These are phyloP conservation scores for Tetrahymena elliotti DNA, from an alignment of 73 alveolate genomes.

Conservation along the genomic window DNA sequence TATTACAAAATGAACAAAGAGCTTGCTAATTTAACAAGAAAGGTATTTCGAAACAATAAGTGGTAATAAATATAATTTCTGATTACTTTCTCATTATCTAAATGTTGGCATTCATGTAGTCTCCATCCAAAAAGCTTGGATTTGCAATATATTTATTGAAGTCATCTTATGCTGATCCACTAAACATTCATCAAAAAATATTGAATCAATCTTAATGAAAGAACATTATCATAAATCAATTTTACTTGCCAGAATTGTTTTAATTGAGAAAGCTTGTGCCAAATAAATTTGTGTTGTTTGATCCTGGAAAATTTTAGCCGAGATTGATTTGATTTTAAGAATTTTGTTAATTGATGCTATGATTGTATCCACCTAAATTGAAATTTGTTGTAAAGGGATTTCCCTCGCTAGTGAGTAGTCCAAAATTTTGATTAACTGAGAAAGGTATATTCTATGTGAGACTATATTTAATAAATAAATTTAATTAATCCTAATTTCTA, in stretches of 20 bases:
- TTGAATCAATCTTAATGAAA: too few relatives aligned
- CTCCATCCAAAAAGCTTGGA: neutral
- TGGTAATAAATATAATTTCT: too few relatives aligned
- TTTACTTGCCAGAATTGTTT: neutral
- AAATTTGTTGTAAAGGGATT: neutral
- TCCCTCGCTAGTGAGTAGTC: neutral
- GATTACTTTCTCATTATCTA: neutral
- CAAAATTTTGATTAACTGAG: neutral
- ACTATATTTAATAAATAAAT: neutral
- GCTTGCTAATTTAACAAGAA: too few relatives aligned
- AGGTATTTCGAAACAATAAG: too few relatives aligned
- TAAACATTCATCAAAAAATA: too few relatives aligned
- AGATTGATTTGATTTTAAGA: neutral
- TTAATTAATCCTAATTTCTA: neutral
- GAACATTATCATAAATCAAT: neutral
- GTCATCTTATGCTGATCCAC: neutral
- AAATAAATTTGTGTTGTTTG: neutral
- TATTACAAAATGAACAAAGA: too few relatives aligned
- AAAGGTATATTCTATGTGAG: neutral
- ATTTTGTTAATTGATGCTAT: neutral
- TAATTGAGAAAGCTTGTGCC: neutral
- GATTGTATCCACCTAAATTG: neutral
- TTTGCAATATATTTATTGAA: neutral
- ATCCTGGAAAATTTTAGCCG: neutral
- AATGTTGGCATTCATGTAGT: neutral